phyloP scores from a whole-genome alignment of 768 basidiomycete species.

The Mycena latifolia region DNA sequence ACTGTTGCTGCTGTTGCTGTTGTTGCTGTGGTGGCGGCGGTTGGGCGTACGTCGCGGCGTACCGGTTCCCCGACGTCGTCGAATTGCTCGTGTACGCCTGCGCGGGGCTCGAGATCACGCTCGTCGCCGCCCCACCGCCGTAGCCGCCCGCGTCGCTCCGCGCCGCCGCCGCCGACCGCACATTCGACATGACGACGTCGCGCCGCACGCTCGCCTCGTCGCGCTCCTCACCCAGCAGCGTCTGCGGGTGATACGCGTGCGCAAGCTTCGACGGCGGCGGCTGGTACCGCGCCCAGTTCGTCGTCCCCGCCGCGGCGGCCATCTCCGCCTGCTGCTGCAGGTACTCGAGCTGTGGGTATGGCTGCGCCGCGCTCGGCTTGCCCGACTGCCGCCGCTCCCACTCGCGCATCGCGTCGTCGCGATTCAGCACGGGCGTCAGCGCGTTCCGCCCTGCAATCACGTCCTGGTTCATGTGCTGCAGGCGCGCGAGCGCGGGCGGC shows the following conservation, averaged over 20 bases:
- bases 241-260: constrained; percentile 75
- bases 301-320: constrained; percentile 71
- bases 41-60: constrained; percentile 67
- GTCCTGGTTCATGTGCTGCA: constrained; percentile 92
- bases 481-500: constrained; percentile 92
- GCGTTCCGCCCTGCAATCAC: constrained; percentile 83
- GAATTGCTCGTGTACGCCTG: constrained; percentile 73
- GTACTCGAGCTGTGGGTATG: constrained; percentile 92
- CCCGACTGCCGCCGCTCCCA: constrained; percentile 94
- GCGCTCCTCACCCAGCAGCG: constrained; percentile 67
- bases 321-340: constrained; percentile 95
- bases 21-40: constrained; percentile 51
- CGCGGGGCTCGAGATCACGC: constrained; percentile 80
- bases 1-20: constrained; percentile 48
- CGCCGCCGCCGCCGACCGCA: constrained; percentile 66
- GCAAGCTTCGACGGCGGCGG: constrained; percentile 75
- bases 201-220: constrained; percentile 53
- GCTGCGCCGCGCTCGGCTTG: constrained; percentile 75
- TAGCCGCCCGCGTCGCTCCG: constrained; percentile 51
- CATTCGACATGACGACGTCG: constrained; percentile 87
- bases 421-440: constrained; percentile 92
- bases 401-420: constrained; percentile 95
- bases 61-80: constrained; percentile 70
- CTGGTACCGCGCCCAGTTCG: constrained; percentile 72
- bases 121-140: constrained; percentile 11